A percentile compares a stretch with the other conserved stretches of the same genome.
phyloP scores from a whole-genome alignment of 345 rosid genomes.

The Arabidopsis suecica region DNA sequence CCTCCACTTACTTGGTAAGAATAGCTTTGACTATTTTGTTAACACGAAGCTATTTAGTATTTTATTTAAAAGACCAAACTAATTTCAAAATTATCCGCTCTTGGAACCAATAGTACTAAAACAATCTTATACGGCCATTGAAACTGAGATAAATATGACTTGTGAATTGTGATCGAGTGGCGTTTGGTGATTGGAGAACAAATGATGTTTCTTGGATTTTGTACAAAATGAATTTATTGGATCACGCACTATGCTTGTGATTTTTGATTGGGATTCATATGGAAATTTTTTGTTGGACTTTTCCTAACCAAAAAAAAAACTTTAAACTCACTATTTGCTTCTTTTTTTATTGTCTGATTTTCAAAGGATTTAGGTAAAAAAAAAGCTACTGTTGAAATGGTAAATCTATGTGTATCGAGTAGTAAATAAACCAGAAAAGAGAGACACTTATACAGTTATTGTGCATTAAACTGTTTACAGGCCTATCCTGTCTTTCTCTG shows the following conservation, averaged over 20 bases:
- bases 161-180: too few species aligned
- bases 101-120: neutral
- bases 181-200: neutral
- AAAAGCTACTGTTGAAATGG: neutral
- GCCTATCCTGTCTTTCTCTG: constrained; percentile 31
- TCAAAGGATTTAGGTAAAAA: neutral
- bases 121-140: too few species aligned
- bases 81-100: neutral
- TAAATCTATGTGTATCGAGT: neutral
- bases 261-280: neutral
- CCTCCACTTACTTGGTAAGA: constrained; percentile 46
- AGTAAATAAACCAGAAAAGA: constrained; percentile 11
- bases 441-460: constrained; percentile 31
- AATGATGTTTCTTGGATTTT: neutral
- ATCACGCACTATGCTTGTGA: neutral
- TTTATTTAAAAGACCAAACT: neutral
- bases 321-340: too few species aligned
- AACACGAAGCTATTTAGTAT: too few species aligned
- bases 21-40: constrained; percentile 33
- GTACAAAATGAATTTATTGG: neutral
- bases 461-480: constrained; percentile 34
- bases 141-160: too few species aligned
- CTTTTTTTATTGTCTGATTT: too few species aligned
- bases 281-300: neutral
- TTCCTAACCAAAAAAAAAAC: too few species aligned